Evolutionary conservation across 2,329 filamentous ascomycete genomes (phyloP), one percentile per base, ranked within the genome.

Genomic region (Cryphonectria japonica): DNA sequence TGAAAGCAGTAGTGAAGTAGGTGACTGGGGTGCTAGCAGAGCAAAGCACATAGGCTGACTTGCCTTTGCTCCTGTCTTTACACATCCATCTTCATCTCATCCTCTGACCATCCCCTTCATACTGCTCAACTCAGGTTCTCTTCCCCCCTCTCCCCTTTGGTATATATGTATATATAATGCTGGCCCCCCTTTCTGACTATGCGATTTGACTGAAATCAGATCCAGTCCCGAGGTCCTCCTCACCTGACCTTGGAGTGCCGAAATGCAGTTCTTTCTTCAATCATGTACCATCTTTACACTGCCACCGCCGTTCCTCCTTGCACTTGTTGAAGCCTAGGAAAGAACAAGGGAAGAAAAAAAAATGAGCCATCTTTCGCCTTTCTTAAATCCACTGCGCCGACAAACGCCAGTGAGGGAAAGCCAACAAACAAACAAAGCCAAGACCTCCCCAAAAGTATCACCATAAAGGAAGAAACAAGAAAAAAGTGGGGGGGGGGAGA

Each of bases 321-420:
- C 34, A 26, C 11, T 19, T 61, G 19, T 14, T 39, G 32, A 61
- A 61, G 19, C 59, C 34, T 32, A 22, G 22, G 11, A 16, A n/a
- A 50, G 7, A 50, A 11, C n/a, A 19, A 50, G 16, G 19, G 9
- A 37, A 19, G 16, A n/a, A 50, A 6, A 50, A 34, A 19, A 34
- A 61, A 29, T 3, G 14, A n/a, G 32, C 59, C 22, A 9, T 39
- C 34, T 61, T 52, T 41, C 16, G 41, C 29, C 37, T 65, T 50
- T 67, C 52, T 59, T 67, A 34, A 22, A 22, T 16, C n/a, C 19
- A 7, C 16, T 52, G 19, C 68, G 29, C 64, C 65, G 41, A 32
- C 13, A 29, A 70, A 72, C 71, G 68, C 71, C 71, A 59, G 69
- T 59, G 66, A 26, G 68, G 39, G 59, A 70, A 70, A 52, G 67